These are phyloP conservation scores for Coemansia sp. DNA, from an alignment of 192 early-diverging fungal genomes.

Conservation along the genomic window DNA sequence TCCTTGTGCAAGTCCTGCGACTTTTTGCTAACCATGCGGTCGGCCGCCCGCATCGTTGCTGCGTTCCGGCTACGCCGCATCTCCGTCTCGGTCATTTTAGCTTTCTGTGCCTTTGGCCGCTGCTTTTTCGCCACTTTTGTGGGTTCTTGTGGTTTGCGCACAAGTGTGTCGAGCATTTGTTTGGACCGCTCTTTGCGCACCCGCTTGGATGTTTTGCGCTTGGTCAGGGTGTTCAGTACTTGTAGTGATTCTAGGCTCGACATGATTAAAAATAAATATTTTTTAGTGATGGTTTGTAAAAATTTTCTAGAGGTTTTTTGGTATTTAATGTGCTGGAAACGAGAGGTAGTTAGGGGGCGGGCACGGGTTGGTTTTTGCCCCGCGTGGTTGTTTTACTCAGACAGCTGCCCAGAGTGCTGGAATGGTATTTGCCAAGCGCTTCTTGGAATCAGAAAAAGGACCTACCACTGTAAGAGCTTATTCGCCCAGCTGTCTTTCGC, in stretches of 20 bases:
- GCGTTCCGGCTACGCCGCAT: conserved; percentile 15
- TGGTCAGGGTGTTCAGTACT: conserved; percentile 27
- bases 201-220: conserved; percentile 34
- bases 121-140: not conserved
- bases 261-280: conserved; percentile 12
- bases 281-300: not conserved
- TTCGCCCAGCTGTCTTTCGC: not conserved
- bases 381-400: not conserved
- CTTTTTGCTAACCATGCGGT: conserved; percentile 24
- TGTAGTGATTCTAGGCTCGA: conserved; percentile 24
- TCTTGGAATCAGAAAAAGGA: not conserved
- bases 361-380: not conserved
- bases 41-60: conserved; percentile 21
- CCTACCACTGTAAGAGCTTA: not conserved
- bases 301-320: not conserved
- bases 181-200: conserved; percentile 19
- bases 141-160: conserved; percentile 4
- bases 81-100: not conserved
- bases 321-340: not conserved
- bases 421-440: not conserved
- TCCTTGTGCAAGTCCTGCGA: conserved; percentile 32
- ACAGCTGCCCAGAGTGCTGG: not conserved
- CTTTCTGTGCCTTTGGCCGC: conserved; percentile 4
- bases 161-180: not conserved
- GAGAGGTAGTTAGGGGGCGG: not conserved